Conservation (phyloP, 1,284 basidiomycete genomes). For the Jaminaea rosea region DNA sequence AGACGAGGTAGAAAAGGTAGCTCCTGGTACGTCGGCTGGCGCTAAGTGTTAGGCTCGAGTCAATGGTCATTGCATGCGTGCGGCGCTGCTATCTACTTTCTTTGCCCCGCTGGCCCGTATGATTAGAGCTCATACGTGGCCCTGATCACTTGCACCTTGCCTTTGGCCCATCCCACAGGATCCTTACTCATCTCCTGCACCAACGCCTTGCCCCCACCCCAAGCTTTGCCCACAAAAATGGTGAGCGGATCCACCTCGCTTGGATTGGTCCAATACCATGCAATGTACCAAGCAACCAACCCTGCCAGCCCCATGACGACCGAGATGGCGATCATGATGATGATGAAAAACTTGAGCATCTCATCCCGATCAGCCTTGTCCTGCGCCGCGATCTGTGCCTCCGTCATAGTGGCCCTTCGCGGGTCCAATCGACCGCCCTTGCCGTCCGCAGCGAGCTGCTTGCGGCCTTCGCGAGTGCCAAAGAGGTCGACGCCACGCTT, state of each 20-base stretch:
- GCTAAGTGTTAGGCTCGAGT: too few relatives aligned
- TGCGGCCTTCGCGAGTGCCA: not conserved
- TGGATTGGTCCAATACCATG: not conserved
- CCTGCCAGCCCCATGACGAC: constrained; percentile 22
- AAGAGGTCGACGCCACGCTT: not conserved
- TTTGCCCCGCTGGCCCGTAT: too few relatives aligned
- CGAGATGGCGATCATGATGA: constrained; percentile 21
- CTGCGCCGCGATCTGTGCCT: constrained; percentile 10
- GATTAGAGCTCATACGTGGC: not conserved
- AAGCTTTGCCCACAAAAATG: not conserved
- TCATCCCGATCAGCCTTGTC: constrained; percentile 18
- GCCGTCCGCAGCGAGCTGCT: not conserved
- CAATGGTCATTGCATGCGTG: too few relatives aligned
- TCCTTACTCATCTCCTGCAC: not conserved
- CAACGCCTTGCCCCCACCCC: not conserved
- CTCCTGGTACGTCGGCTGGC: too few relatives aligned
- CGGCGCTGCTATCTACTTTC: too few relatives aligned
- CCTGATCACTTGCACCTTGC: not conserved
- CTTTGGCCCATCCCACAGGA: not conserved
- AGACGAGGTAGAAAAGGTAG: too few relatives aligned
- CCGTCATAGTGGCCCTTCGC: not conserved
- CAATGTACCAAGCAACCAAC: constrained; percentile 21
- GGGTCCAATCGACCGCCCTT: not conserved
- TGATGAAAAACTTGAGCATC: constrained; percentile 27
- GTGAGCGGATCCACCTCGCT: not conserved